Base-by-base conservation (phyloP, 192 early-diverging fungal species). In the Entomortierella chlamydospora region DNA sequence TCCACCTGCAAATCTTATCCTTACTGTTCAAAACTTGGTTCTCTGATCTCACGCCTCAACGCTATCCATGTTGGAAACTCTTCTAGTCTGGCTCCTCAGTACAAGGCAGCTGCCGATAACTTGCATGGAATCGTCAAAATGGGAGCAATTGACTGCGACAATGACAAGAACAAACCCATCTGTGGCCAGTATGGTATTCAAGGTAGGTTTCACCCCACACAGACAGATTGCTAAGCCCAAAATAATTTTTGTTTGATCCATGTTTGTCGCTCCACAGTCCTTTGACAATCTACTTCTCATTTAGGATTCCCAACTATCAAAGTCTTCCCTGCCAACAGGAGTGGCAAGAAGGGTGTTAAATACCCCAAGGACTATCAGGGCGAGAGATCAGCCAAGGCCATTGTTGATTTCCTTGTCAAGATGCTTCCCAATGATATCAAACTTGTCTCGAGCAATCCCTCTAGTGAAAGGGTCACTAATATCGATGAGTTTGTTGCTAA, bases 131-230 rank as follows among this genome's bases (percentile, higher is more conserved):
- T 97, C 9, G 96, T 89, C 15, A 93, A 92, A 80, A 87, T 98
- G 60, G 95, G 87, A n/a, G 94, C 95, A 10, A 83, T 99, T 25
- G 87, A 99, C 79, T 99, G 97, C 82, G 96, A 99, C 78, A 89
- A 91, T 33, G 89, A 95, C 51, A 65, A 57, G 33, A 95, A 98
- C 84, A 87, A 87, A 52, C 85, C 81, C 2, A 70, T 97, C 7
- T 99, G 97, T 72, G 85, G 84, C 6, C 85, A 90, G 34, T 96
- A 91, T 72, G 87, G 87, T 37, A 88, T 99, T 37, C 82, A 96
- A 87, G 95, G 94, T 91, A 80, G 41, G 4, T 17, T 5, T 20
- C 45, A 47, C 39, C 39, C 13, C 6, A 6, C 6, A 41, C 39
- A 41, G 6, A 41, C 4, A 47, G 12, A 20, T 11, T 20, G 28